Percentiles rank a stretch among this genome's conserved stretches.
These are phyloP conservation scores for Ogataea pilisensis DNA, from an alignment of 805 yeast species.

Conservation along the genomic window DNA sequence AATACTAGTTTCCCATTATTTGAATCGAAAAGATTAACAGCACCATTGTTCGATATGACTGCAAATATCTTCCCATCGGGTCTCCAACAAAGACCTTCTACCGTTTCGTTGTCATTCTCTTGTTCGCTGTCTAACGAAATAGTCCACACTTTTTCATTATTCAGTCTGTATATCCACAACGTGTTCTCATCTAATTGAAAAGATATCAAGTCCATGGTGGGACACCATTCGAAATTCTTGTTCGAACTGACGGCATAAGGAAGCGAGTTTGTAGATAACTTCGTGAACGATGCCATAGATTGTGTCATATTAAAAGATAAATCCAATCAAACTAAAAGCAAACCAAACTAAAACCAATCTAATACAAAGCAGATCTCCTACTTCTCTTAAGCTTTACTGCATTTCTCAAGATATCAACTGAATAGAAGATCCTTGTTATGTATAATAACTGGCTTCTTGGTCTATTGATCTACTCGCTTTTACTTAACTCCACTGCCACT, in stretches of 20 bases:
- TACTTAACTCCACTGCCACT: too few species aligned
- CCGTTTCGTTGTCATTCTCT: conserved; percentile 4
- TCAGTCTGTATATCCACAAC: conserved; percentile 29
- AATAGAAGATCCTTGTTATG: too few species aligned
- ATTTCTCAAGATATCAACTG: too few species aligned
- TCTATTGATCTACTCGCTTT: too few species aligned
- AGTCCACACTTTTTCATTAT: conserved; percentile 32
- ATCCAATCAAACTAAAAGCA: too few species aligned
- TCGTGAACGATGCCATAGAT: neutral
- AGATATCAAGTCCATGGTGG: conserved; percentile 33
- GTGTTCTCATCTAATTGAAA: conserved; percentile 25
- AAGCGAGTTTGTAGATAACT: conserved; percentile 1
- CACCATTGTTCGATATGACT: conserved; percentile 20
- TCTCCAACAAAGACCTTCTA: conserved; percentile 25
- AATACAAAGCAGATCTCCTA: too few species aligned
- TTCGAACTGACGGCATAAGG: conserved; percentile 18
- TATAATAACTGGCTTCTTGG: too few species aligned
- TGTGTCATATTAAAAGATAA: neutral
- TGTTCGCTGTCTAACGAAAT: conserved; percentile 20
- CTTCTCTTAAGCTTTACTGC: too few species aligned
- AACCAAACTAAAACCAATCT: too few species aligned
- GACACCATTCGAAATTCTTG: conserved; percentile 27
- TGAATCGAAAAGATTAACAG: conserved; percentile 26
- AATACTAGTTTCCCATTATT: conserved; percentile 25
- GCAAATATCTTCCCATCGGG: conserved; percentile 32